Base-by-base conservation (phyloP, 2,329 filamentous ascomycete genomes). In the Graphium sp. region DNA sequence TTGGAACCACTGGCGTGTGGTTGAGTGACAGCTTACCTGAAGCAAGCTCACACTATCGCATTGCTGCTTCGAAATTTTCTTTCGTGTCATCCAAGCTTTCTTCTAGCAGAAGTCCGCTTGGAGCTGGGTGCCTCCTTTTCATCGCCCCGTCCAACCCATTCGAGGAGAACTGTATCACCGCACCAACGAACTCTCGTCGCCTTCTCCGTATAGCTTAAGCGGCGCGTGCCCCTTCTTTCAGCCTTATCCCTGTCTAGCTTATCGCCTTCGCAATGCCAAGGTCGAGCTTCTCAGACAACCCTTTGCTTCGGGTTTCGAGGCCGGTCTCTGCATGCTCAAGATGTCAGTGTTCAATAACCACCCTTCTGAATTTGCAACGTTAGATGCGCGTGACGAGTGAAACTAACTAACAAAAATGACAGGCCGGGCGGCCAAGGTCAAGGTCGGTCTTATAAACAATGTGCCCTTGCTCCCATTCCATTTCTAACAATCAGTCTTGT, bases 401-500 rank as follows among this genome's bases (percentile, higher is more conserved):
- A 20, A 11, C 26, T 28, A 18, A 28, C 26, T 2, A 5, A 11
- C n/a, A 13, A 7, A 16, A 32, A n/a, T n/a, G n/a, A n/a, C 31
- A 72, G 71, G 71, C 57, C 81, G 89, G 35, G 71, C 77, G 35
- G 85, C 87, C 30, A 98, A 98, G 58, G 84, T 95, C 48, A 94
- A 91, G 63, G 73, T 76, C 47, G 43, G 37, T 22, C n/a, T n/a
- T n/a, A n/a, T n/a, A 9, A 22, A 12, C 20, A 22, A 22, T 3
- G 10, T 3, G 10, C 28, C 22, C 22, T 18, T 24, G 13, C n/a
- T n/a, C n/a, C n/a, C n/a, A n/a, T n/a, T n/a, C n/a, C n/a, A n/a
- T n/a, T n/a, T n/a, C n/a, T n/a, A n/a, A n/a, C n/a, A n/a, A n/a
- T n/a, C n/a, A 26, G 24, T 6, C 11, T 22, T 21, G 8, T 18